Evolutionary conservation across 2,329 filamentous ascomycete species (phyloP), one percentile per base, ranked within the genome.

Genomic region (Pseudogymnoascus sp.): DNA sequence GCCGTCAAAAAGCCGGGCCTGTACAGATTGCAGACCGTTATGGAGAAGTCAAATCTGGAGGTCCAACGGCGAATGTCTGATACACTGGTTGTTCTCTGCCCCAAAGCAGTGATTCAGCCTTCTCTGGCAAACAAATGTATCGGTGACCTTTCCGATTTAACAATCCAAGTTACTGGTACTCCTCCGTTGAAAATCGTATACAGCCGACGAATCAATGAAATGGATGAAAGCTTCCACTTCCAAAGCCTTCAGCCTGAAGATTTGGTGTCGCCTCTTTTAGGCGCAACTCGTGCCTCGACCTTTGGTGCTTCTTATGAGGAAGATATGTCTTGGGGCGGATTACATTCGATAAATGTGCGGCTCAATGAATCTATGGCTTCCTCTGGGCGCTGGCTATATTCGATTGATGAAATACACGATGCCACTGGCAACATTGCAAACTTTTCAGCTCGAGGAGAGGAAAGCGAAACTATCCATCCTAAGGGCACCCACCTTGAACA

Each of bases 21-120:
- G 18, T 99, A 99, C 74, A 83, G 88, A 41, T 80, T 99, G 33
- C 84, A 87, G 62, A 91, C 86, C 71, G 92, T 99, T 8, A 77
- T 96, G 65, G 94, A 99, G 72, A 88, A 96, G 72, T 94, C 95
- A 63, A 96, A 96, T 73, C 83, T 99, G 33, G 92, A 97, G 72
- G 90, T 97, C 9, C 91, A 92, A 68, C 85, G 89, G 39, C 81
- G 83, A 39, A 82, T 81, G 59, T 86, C 86, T 57, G 90, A 94
- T 68, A 89, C 92, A 0, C 87, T 95, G 60, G 87, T 99, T 57
- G 91, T 96, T 11, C 79, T 84, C 28, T 99, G 94, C 71, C 94
- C 94, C 1, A 86, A 85, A 66, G 94, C 91, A 18, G 80, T 80
- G 59, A 86, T 97, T 28, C 85, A 85, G 64, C 80, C 82, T 1